Evolutionary conservation across 257 asterid genomes (phyloP).

Genomic region (Craterostigma plantagineum): DNA sequence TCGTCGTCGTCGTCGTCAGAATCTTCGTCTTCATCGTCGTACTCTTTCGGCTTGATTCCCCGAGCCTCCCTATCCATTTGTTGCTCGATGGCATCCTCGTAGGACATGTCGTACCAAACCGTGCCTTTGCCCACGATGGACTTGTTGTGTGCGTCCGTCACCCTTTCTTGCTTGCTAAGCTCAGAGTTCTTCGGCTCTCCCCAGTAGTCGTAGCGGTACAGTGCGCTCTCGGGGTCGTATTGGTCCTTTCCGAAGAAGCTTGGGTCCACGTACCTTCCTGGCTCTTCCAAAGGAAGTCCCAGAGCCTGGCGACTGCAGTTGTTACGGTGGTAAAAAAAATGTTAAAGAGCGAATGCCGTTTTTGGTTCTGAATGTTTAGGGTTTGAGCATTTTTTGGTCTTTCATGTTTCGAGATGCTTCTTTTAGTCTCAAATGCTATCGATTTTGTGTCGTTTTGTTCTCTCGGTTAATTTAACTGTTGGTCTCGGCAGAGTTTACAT

Average conservation of each 20-base stretch:
- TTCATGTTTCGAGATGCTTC: no score
- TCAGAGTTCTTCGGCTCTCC: constrained; percentile 98
- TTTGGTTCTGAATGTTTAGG: no score
- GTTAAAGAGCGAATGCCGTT: no score
- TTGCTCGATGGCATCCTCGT: constrained; percentile 70
- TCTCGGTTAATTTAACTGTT: no score
- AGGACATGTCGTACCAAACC: constrained; percentile 87
- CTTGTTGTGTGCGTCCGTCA: constrained; percentile 78
- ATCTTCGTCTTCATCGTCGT: constrained; percentile 20
- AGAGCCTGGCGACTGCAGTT: constrained; percentile 77
- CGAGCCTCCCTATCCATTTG: constrained; percentile 46
- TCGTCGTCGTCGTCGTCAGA: constrained; percentile 17
- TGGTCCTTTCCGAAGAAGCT: constrained; percentile 68
- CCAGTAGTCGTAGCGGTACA: constrained; percentile 93
- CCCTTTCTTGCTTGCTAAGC: constrained; percentile 75
- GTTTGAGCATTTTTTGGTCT: no score
- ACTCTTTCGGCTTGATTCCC: constrained; percentile 33
- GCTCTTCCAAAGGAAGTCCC: constrained; percentile 87
- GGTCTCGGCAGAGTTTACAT: no score
- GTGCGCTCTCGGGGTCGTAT: constrained; percentile 63
- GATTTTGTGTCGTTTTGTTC: no score
- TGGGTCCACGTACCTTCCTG: constrained; percentile 61
- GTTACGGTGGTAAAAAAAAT: no score
- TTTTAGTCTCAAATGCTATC: no score
- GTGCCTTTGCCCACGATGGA: constrained; percentile 83